Percentiles rank a stretch among this genome's conserved stretches.
phyloP scores from a whole-genome alignment of 768 basidiomycete species.

The Hydnum rufescens region DNA sequence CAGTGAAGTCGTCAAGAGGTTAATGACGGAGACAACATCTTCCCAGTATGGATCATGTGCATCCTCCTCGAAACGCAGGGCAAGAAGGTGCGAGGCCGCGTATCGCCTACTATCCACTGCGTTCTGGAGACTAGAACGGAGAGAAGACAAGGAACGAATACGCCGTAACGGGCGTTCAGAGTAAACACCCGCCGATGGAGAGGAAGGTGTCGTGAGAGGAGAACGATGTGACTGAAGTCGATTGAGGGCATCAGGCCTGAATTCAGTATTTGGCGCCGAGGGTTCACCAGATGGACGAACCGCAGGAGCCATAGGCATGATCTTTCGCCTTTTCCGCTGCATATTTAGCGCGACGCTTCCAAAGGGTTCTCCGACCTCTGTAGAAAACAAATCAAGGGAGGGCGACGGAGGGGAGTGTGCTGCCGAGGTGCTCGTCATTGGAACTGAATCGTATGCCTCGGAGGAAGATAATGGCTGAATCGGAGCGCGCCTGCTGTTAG shows the following conservation, averaged over 20 bases:
- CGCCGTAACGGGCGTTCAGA: not conserved
- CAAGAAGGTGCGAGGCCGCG: conserved; percentile 60
- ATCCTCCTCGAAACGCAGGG: conserved; percentile 48
- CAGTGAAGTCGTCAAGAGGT: conserved; percentile 44
- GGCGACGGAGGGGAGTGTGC: not conserved
- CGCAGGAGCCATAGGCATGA: not conserved
- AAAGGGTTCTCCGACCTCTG: not conserved
- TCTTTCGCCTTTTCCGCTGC: not conserved
- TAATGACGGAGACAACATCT: conserved; percentile 57
- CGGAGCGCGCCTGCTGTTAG: not conserved
- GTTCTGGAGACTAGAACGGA: conserved; percentile 44
- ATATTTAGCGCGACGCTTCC: not conserved
- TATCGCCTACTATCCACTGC: conserved; percentile 56
- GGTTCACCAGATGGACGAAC: not conserved
- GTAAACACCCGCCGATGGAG: not conserved
- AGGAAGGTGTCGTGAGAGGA: not conserved
- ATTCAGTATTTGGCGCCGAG: not conserved
- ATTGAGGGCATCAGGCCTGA: too few species aligned
- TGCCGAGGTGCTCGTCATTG: not conserved
- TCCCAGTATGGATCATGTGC: conserved; percentile 73
- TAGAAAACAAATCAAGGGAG: not conserved
- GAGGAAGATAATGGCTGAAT: not conserved
- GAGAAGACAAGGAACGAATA: conserved; percentile 13
- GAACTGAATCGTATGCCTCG: not conserved
- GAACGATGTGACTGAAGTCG: conserved; percentile 1